Base-by-base conservation (phyloP, 2,329 filamentous ascomycete species). In the Parastagonospora avenae region DNA sequence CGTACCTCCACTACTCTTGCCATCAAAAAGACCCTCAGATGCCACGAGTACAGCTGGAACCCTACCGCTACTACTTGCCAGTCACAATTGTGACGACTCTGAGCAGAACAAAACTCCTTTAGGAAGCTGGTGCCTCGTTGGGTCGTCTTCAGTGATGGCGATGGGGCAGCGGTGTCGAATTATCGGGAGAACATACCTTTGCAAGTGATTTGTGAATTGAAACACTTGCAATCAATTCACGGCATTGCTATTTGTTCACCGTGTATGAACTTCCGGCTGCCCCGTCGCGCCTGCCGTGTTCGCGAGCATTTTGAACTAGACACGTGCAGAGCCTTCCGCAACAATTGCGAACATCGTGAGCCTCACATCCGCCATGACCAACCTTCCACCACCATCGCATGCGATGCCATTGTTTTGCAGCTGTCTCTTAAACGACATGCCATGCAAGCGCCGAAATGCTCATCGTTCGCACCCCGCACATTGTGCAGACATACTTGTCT, bases 141-240 rank as follows among this genome's bases (percentile, higher is more conserved):
- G 76, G 84, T 87, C 82, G 77, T 85, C 85, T 88, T 85, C 58
- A 82, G 69, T 87, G 85, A 86, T 81, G 84, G 84, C 85, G 83
- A 87, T 85, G 85, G 80, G 83, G 76, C 77, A 76, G 76, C 79
- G 83, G 87, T 88, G 86, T 87, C 85, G 84, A 87, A 82, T 73
- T 82, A 87, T 80, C 56, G 49, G 83, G 85, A 85, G 85, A 76
- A 85, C 82, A 84, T 80, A 75, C 74, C 72, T 52, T 46, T 44
- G 9, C 16, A 41, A 30, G 37, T 16, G 10, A 9, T 42, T 28
- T 36, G 19, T 24, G 31, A 24, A 10, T 27, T 48, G 38, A 38
- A 27, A n/a, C 8, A 29, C n/a, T 42, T 31, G 11, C 28, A 11
- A 41, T 39, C 4, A 10, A 24, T 27, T 3, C 2, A 41, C 2